Evolutionary conservation across 208 protist species (phyloP).

Genomic region (Acanthamoeba triangularis): DNA sequence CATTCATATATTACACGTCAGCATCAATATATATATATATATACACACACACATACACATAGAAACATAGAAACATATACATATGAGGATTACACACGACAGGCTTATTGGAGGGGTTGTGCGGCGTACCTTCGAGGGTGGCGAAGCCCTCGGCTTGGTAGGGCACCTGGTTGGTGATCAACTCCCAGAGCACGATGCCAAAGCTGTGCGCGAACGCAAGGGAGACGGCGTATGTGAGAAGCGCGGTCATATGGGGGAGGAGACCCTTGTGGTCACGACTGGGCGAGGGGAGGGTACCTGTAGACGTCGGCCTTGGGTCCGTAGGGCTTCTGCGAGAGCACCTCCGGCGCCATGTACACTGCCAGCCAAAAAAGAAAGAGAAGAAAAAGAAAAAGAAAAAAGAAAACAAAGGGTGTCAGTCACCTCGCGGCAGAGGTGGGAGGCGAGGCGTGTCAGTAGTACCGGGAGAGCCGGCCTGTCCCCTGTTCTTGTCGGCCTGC

Average conservation of each 20-base stretch:
- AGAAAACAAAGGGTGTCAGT: background rate
- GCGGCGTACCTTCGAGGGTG: conserved; percentile 47
- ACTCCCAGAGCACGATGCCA: conserved; percentile 71
- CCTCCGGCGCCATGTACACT: conserved; percentile 77
- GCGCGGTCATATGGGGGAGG: too few species aligned
- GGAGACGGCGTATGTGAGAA: too few species aligned
- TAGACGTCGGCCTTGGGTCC: conserved; percentile 64
- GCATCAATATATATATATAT: too few species aligned
- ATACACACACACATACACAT: background rate
- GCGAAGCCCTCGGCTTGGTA: conserved; percentile 41
- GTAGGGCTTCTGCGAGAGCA: conserved; percentile 68
- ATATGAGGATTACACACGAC: background rate
- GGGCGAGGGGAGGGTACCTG: background rate
- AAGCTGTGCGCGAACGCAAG: background rate
- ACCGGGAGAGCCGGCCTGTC: conserved; percentile 61
- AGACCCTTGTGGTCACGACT: too few species aligned
- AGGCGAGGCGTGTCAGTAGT: background rate
- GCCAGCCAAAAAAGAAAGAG: background rate
- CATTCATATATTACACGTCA: too few species aligned
- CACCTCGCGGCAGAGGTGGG: background rate
- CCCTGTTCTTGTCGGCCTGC: conserved; percentile 62
- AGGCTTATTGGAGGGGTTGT: too few species aligned
- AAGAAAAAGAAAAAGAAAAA: background rate
- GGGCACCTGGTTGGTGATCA: conserved; percentile 58
- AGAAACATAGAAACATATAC: background rate